Evolutionary conservation across 345 rosid genomes (phyloP).

Genomic region (Physaria fendleri): DNA sequence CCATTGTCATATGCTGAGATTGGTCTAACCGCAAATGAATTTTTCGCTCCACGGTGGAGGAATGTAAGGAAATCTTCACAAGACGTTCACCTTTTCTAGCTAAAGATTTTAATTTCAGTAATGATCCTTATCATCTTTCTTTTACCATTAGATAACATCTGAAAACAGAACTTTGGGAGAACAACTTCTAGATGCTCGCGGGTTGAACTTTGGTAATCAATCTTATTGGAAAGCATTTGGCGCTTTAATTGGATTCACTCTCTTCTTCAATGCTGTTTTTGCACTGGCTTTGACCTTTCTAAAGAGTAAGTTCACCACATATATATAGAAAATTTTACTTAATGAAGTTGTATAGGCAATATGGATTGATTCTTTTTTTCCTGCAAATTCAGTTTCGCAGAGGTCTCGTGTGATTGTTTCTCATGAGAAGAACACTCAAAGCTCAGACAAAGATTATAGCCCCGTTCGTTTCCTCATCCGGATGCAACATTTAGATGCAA

Average conservation of each 20-base stretch:
- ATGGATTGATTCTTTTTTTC: too few relatives aligned
- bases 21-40: slow-evolving; percentile 57
- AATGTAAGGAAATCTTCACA: slow-evolving; percentile 25
- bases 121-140: too few relatives aligned
- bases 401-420: slow-evolving; percentile 8
- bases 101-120: too few relatives aligned
- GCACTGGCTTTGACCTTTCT: slow-evolving; percentile 42
- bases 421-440: slow-evolving; percentile 2
- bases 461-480: too few relatives aligned
- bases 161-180: slow-evolving; percentile 35
- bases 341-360: too few relatives aligned
- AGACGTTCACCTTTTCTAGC: too few relatives aligned
- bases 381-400: slow-evolving; percentile 11
- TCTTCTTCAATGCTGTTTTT: slow-evolving; percentile 50
- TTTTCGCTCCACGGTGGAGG: slow-evolving; percentile 65
- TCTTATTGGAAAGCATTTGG: slow-evolving; percentile 49
- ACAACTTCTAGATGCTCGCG: slow-evolving; percentile 43
- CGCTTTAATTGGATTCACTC: slow-evolving; percentile 42
- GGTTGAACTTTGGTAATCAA: slow-evolving; percentile 42
- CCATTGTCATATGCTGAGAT: slow-evolving; percentile 63
- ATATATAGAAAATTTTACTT: too few relatives aligned
- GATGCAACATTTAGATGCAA: too few relatives aligned
- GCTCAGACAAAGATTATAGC: not conserved
- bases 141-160: slow-evolving; percentile 2
- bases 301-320: slow-evolving; percentile 43